Conservation (phyloP, 75 land plant species). For the Sequoia sempervirens region DNA sequence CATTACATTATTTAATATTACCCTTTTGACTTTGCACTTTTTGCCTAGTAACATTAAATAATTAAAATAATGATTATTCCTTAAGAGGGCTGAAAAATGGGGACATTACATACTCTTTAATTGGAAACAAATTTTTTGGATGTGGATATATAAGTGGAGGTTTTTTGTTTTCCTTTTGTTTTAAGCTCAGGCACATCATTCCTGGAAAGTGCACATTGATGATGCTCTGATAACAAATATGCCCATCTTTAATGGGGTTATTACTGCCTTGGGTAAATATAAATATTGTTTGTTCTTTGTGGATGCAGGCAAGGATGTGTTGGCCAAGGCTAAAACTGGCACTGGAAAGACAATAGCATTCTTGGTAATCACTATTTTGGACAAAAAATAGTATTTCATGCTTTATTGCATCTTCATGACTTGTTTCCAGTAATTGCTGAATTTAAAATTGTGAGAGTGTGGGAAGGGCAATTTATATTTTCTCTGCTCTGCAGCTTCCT, state of each 20-base stretch:
- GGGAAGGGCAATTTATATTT: background rate
- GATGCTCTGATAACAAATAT: background rate
- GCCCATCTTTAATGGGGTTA: background rate
- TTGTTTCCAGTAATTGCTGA: background rate
- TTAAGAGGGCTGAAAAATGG: too few relatives aligned
- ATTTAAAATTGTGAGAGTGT: constrained; percentile 1
- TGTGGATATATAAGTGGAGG: too few relatives aligned
- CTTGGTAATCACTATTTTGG: constrained; percentile 53
- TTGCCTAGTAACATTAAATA: too few relatives aligned
- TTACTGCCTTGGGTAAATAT: background rate
- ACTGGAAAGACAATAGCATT: constrained; percentile 99
- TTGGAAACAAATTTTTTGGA: background rate
- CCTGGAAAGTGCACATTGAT: too few relatives aligned
- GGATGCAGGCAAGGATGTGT: too few relatives aligned
- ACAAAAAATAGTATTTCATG: background rate
- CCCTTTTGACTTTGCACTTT: too few relatives aligned
- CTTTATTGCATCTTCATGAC: background rate
- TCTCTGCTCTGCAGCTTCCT: constrained; percentile 69
- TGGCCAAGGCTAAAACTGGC: too few relatives aligned
- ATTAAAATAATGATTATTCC: too few relatives aligned
- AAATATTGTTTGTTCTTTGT: too few relatives aligned
- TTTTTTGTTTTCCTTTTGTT: too few relatives aligned
- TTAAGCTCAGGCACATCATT: too few relatives aligned
- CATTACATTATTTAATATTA: too few relatives aligned
- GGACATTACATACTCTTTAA: background rate